Evolutionary conservation across 345 rosid species (phyloP).

Genomic region (Pelargonium nanum): DNA sequence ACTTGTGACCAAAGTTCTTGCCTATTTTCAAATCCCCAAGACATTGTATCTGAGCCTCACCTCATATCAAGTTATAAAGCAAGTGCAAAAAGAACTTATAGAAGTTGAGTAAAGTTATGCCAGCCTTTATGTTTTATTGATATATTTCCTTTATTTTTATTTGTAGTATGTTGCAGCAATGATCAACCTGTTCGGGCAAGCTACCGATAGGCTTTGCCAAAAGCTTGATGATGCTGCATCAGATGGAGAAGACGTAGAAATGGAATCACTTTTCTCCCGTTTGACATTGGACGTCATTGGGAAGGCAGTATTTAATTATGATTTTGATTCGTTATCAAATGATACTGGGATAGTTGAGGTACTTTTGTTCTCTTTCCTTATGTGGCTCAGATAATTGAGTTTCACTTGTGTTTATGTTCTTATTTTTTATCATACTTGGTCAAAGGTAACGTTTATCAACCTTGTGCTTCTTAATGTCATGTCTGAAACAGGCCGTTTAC

Average conservation of each 20-base stretch:
- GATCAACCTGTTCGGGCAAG: constrained; percentile 76
- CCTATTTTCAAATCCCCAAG: too few species aligned
- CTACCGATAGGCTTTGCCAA: constrained; percentile 75
- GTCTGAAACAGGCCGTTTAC: constrained; percentile 66
- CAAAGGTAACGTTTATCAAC: background rate
- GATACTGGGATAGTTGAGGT: constrained; percentile 98
- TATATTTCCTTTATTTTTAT: constrained; percentile 7
- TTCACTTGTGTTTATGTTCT: background rate
- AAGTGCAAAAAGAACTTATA: too few species aligned
- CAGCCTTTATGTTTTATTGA: constrained; percentile 3
- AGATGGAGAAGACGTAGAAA: constrained; percentile 72
- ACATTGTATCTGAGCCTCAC: too few species aligned
- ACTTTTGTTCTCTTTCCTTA: constrained; percentile 1
- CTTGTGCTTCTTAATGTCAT: background rate
- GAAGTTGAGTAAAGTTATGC: background rate
- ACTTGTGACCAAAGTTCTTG: too few species aligned
- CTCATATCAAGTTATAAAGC: too few species aligned
- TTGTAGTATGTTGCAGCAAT: constrained; percentile 83
- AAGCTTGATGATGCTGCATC: constrained; percentile 75
- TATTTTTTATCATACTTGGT: background rate
- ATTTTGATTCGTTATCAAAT: constrained; percentile 81
- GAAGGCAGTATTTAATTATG: constrained; percentile 90
- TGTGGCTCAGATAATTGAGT: background rate
- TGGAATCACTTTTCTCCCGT: constrained; percentile 95
- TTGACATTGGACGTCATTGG: constrained; percentile 89